Percentiles rank a stretch among this genome's conserved stretches.
These are phyloP conservation scores for Agrocybe chaxingu DNA, from an alignment of 768 basidiomycete genomes.

Conservation along the genomic window DNA sequence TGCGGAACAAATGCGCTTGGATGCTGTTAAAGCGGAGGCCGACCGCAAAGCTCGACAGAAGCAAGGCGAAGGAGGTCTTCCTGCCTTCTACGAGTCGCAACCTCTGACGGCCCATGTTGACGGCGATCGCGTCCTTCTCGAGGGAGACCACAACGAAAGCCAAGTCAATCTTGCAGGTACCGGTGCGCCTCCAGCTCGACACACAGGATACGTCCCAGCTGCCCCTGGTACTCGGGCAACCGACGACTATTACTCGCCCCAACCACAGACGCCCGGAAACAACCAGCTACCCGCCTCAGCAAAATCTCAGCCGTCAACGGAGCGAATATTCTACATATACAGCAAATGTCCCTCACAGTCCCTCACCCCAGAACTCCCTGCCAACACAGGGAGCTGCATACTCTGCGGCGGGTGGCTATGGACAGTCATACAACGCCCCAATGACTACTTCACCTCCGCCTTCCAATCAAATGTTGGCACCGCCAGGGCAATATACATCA, in stretches of 20 bases:
- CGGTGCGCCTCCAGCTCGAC: constrained; percentile 25
- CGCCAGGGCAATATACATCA: constrained; percentile 27
- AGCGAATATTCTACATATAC: constrained; percentile 32
- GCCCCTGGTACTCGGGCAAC: constrained; percentile 65
- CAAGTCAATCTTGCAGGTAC: constrained; percentile 23
- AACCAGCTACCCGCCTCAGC: constrained; percentile 41
- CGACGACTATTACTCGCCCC: constrained; percentile 65
- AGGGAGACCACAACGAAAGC: constrained; percentile 39
- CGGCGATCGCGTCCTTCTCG: constrained; percentile 52
- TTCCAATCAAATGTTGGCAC: constrained; percentile 31
- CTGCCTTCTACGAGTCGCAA: constrained; percentile 71
- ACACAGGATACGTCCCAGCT: constrained; percentile 61
- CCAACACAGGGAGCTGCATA: constrained; percentile 12
- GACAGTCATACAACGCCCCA: constrained; percentile 23
- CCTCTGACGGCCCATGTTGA: constrained; percentile 63
- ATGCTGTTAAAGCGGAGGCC: constrained; percentile 83
- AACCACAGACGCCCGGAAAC: constrained; percentile 24
- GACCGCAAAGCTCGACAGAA: constrained; percentile 74
- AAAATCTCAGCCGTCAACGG: constrained; percentile 29
- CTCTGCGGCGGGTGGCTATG: constrained; percentile 18
- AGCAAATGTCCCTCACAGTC: constrained; percentile 15
- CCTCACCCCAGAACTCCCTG: constrained; percentile 7
- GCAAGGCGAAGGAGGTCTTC: constrained; percentile 63
- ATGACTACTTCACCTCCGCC: constrained; percentile 26
- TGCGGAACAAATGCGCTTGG: constrained; percentile 70